Evolutionary conservation across 1,284 basidiomycete species (phyloP).

Genomic region (Chiua sp.): DNA sequence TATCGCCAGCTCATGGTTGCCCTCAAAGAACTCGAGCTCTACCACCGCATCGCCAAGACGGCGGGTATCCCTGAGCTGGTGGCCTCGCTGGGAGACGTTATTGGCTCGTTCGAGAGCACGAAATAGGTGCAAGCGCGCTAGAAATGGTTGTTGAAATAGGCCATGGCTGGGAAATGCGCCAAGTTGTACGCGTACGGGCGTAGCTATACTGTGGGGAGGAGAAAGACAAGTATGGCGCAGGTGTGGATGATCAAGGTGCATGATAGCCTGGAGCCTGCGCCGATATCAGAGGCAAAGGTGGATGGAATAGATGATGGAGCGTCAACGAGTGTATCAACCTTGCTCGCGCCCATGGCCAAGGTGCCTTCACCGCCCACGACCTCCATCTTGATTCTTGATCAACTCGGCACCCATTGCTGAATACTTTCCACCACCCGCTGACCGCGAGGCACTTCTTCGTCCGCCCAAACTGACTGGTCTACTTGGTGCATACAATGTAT

Average conservation of each 20-base stretch:
- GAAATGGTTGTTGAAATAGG: slow-evolving; percentile 40
- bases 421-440: too few relatives aligned
- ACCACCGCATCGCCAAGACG: too few relatives aligned
- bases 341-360: too few relatives aligned
- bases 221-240: slow-evolving; percentile 87
- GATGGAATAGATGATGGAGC: slow-evolving; percentile 74
- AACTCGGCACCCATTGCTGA: too few relatives aligned
- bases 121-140: slow-evolving; percentile 58
- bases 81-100: too few relatives aligned
- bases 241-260: slow-evolving; percentile 94
- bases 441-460: too few relatives aligned
- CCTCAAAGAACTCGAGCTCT: slow-evolving; percentile 76
- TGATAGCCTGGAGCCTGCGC: slow-evolving; percentile 49
- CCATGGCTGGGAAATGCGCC: slow-evolving; percentile 50
- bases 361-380: too few relatives aligned
- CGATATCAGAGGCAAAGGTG: slow-evolving; percentile 12
- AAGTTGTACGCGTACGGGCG: slow-evolving; percentile 76
- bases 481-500: too few relatives aligned
- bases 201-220: slow-evolving; percentile 82
- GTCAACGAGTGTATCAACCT: too few relatives aligned
- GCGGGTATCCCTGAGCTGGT: too few relatives aligned
- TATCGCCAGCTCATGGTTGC: slow-evolving; percentile 72
- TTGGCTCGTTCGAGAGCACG: slow-evolving; percentile 73
- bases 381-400: too few relatives aligned
- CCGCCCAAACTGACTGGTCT: too few relatives aligned